These are phyloP conservation scores for Nigrospora osmanthi DNA, from an alignment of 2,329 filamentous ascomycete species.

Conservation along the genomic window DNA sequence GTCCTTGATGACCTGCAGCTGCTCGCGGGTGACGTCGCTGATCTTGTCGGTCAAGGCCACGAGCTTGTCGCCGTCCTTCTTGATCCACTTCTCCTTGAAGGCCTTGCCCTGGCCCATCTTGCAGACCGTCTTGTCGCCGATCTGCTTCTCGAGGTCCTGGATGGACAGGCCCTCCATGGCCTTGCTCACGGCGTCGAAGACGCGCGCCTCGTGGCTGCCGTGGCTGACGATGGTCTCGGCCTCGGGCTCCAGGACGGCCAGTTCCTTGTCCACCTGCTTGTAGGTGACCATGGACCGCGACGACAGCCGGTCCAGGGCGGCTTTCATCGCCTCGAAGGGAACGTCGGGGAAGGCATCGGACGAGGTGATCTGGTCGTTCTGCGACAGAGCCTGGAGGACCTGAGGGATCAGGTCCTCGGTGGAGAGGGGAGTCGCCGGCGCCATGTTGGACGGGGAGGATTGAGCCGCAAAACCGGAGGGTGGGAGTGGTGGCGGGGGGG, in stretches of 20 bases:
- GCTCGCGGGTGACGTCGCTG: conserved; percentile 68
- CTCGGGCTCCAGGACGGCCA: conserved; percentile 67
- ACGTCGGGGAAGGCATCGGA: conserved; percentile 60
- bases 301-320: conserved; percentile 75
- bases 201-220: conserved; percentile 76
- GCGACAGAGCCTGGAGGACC: conserved; percentile 58
- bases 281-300: conserved; percentile 85
- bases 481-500: too few species aligned
- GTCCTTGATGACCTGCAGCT: conserved; percentile 65
- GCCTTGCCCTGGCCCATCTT: conserved; percentile 93
- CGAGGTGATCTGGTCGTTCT: conserved; percentile 58
- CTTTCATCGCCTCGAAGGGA: conserved; percentile 67
- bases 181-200: conserved; percentile 65
- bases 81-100: conserved; percentile 73
- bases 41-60: conserved; percentile 41
- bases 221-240: conserved; percentile 64
- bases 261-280: conserved; percentile 73
- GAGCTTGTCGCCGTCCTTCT: conserved; percentile 49
- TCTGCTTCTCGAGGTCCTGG: conserved; percentile 58
- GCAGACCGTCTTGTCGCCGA: conserved; percentile 65
- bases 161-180: conserved; percentile 78
- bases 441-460: conserved; percentile 27
- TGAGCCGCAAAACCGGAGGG: too few species aligned
- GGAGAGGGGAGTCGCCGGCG: conserved; percentile 25
- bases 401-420: conserved; percentile 52